These are phyloP conservation scores for Xylariaceae sp. DNA, from an alignment of 2,329 filamentous ascomycete genomes.

Conservation along the genomic window DNA sequence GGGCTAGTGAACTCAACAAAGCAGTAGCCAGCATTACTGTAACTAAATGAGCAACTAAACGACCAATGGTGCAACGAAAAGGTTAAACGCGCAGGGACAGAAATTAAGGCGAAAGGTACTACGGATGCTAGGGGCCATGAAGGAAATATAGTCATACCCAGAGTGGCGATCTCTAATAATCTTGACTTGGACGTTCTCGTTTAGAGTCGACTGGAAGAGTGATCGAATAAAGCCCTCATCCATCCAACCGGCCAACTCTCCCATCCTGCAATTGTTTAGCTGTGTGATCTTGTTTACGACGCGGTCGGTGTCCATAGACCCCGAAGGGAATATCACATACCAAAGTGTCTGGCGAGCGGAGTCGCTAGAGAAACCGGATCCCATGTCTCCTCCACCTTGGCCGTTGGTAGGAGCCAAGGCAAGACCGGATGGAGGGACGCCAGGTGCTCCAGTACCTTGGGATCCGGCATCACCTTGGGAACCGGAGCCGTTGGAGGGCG, in stretches of 20 bases:
- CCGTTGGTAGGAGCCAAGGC: conserved; percentile 39
- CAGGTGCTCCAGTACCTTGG: conserved; percentile 36
- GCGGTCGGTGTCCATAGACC: neutral
- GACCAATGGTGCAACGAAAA: neutral
- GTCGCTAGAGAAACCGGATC: conserved; percentile 42
- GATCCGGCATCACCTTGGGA: conserved; percentile 41
- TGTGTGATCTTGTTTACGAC: conserved; percentile 14
- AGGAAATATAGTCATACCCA: conserved; percentile 60
- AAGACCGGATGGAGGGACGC: conserved; percentile 32
- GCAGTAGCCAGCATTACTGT: conserved; percentile 94
- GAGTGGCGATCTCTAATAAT: conserved; percentile 99
- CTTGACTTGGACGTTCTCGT: conserved; percentile 96
- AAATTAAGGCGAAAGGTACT: conserved; percentile 1
- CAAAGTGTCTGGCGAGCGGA: conserved; percentile 60
- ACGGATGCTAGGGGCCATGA: neutral
- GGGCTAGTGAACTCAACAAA: conserved; percentile 90
- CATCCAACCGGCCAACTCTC: conserved; percentile 98
- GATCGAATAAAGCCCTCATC: conserved; percentile 98
- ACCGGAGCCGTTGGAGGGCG: conserved; percentile 41
- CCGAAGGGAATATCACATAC: conserved; percentile 39
- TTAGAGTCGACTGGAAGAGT: conserved; percentile 84
- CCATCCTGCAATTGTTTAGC: conserved; percentile 71
- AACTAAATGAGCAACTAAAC: conserved; percentile 23
- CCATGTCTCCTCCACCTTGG: conserved; percentile 39
- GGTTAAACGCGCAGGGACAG: neutral